Base-by-base conservation (phyloP, 2,329 filamentous ascomycete species). In the Bertia moriformis region DNA sequence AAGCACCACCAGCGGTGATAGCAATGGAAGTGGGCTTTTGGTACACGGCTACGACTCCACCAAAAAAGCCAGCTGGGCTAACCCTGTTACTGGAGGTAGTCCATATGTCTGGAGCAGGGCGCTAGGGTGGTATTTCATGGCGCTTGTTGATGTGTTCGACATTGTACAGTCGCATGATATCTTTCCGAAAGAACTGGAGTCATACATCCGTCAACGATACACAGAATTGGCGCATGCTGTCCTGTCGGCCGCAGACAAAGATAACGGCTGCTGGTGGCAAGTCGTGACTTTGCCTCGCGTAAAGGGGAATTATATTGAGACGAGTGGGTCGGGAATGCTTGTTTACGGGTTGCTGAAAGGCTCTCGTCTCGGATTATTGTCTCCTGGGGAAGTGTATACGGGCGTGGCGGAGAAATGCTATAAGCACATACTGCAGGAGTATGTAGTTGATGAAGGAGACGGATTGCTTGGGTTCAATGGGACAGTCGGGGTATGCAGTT, bases 271-370 rank as follows among this genome's bases (percentile, higher is more conserved):
- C 4, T 78, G 72, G 71, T 76, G 69, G 66, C 54, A 74, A 39
- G 57, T 76, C 33, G 69, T 76, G 63, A 63, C 63, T 45, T 58
- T 63, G 41, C 52, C 60, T 18, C 65, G 67, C 40, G 62, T 60
- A 1, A 46, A 51, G 29, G 44, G 69, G 2, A 78, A 79, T 51
- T 78, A 71, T 50, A 66, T 78, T 37, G 70, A 78, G 55, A 69
- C 67, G 22, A 73, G 69, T 20, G 72, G 64, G 4, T 67, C 67
- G 2, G 71, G 69, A 3, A 71, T 78, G 65, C 76, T 74, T 45
- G 58, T 62, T 0, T 72, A 69, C 40, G 63, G 67, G 1, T 52
- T 72, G 43, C 49, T 73, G 12, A 66, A 61, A 44, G 71, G 65
- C 0, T 53, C 57, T 5, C 48, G 58, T 19, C 35, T 61, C 4